Conservation (phyloP, 257 asterid species). For the Ajuga chamaepitys region DNA sequence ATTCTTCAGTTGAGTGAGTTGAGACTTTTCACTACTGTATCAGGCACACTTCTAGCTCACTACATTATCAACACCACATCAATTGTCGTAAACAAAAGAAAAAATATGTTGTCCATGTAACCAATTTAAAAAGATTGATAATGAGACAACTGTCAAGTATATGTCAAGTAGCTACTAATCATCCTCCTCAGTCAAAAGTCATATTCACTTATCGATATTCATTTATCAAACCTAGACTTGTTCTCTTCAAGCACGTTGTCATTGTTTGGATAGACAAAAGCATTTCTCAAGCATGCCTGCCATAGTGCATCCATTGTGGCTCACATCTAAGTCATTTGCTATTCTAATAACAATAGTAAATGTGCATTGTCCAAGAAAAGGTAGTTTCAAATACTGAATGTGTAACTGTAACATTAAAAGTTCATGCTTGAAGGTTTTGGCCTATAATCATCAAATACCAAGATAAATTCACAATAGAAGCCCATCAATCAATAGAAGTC, state of each 20-base stretch:
- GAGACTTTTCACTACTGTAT: not conserved
- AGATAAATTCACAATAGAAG: not conserved
- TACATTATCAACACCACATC: not conserved
- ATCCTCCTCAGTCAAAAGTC: not conserved
- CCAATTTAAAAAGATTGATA: not conserved
- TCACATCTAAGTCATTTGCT: not conserved
- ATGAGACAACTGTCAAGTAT: not conserved
- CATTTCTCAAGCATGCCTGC: not conserved
- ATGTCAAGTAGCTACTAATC: not conserved
- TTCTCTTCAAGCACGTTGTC: slow-evolving; percentile 1
- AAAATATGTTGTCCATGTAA: not conserved
- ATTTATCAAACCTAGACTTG: not conserved
- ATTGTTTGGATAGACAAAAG: not conserved
- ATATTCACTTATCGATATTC: not conserved
- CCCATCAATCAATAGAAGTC: not conserved
- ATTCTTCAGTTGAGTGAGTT: not conserved
- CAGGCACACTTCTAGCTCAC: not conserved
- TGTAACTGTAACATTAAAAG: not conserved
- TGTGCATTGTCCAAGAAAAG: not conserved
- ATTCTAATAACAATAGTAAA: not conserved
- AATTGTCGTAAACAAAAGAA: not conserved
- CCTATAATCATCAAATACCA: not conserved
- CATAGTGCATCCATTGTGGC: not conserved
- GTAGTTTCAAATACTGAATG: not conserved
- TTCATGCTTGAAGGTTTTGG: not conserved